Conservation (phyloP, 192 early-diverging fungal species). For the Obelidium mucronatum region DNA sequence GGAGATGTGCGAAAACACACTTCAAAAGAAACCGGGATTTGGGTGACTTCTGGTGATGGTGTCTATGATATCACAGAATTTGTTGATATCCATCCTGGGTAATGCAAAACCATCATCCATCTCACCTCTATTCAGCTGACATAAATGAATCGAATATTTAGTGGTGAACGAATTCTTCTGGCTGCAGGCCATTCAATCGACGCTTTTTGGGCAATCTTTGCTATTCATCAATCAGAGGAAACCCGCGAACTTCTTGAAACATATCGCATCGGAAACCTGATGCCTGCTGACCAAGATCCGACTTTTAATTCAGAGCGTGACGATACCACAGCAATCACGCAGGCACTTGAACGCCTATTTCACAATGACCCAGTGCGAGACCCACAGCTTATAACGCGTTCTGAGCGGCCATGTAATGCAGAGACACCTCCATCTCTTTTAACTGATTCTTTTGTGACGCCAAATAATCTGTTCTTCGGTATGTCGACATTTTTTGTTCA, state of each 20-base stretch:
- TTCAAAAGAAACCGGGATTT: conserved; percentile 49
- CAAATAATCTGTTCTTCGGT: conserved; percentile 51
- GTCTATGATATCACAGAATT: conserved; percentile 65
- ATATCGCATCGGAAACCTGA: conserved; percentile 52
- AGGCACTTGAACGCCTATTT: conserved; percentile 49
- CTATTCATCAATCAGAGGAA: conserved; percentile 50
- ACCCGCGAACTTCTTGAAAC: conserved; percentile 52
- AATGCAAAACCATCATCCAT: too few relatives aligned
- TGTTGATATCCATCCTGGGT: conserved; percentile 61
- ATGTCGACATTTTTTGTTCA: neutral
- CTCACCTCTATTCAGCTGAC: too few relatives aligned
- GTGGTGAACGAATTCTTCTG: conserved; percentile 56
- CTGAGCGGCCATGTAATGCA: conserved; percentile 84
- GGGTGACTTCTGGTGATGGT: conserved; percentile 50
- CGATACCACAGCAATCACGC: conserved; percentile 18
- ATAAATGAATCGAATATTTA: too few relatives aligned
- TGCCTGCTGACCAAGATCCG: conserved; percentile 10
- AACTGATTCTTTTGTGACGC: conserved; percentile 75
- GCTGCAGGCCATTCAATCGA: conserved; percentile 63
- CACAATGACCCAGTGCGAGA: conserved; percentile 77
- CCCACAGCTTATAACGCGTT: conserved; percentile 67
- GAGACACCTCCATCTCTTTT: conserved; percentile 66
- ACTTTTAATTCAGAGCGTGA: neutral
- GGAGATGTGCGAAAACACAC: conserved; percentile 53
- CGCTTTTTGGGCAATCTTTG: conserved; percentile 63